Conservation (phyloP, 1,284 basidiomycete genomes). For the Dichomitus squalens region DNA sequence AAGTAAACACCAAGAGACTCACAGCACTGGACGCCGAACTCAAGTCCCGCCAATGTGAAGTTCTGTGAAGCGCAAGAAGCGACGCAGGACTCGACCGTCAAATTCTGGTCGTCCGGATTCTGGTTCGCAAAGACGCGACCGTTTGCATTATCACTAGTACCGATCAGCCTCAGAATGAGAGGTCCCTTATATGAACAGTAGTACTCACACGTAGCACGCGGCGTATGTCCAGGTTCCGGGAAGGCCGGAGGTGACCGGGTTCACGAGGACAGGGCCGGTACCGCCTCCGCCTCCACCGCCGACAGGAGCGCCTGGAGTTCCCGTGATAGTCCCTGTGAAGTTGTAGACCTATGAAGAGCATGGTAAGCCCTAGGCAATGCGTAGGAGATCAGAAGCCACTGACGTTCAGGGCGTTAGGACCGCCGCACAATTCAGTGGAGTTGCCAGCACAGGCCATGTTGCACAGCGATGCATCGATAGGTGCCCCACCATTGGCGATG, state of each 20-base stretch:
- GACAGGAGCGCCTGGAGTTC: slow-evolving; percentile 38
- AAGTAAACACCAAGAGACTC: slow-evolving; percentile 2
- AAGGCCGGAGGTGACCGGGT: slow-evolving; percentile 51
- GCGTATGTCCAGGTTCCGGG: slow-evolving; percentile 51
- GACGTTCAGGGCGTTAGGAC: slow-evolving; percentile 45
- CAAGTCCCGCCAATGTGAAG: slow-evolving; percentile 45
- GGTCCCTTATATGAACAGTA: background rate
- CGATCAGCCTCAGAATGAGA: background rate
- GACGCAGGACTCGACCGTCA: slow-evolving; percentile 45
- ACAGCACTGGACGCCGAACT: slow-evolving; percentile 55
- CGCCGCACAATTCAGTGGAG: slow-evolving; percentile 65
- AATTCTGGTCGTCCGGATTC: slow-evolving; percentile 34
- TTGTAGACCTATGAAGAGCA: slow-evolving; percentile 50
- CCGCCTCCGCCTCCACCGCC: slow-evolving; percentile 40
- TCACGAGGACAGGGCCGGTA: slow-evolving; percentile 33
- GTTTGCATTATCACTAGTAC: slow-evolving; percentile 39
- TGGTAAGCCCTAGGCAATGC: background rate
- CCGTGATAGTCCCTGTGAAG: slow-evolving; percentile 60
- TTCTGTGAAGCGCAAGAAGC: slow-evolving; percentile 35
- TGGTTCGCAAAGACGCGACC: slow-evolving; percentile 40
- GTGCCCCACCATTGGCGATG: slow-evolving; percentile 49
- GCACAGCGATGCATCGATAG: slow-evolving; percentile 51
- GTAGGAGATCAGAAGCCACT: background rate
- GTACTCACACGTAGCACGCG: slow-evolving; percentile 61
- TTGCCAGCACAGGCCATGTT: slow-evolving; percentile 68